phyloP scores from a whole-genome alignment of 2,329 filamentous ascomycete species.

The Bimuria novae-zelandiae region DNA sequence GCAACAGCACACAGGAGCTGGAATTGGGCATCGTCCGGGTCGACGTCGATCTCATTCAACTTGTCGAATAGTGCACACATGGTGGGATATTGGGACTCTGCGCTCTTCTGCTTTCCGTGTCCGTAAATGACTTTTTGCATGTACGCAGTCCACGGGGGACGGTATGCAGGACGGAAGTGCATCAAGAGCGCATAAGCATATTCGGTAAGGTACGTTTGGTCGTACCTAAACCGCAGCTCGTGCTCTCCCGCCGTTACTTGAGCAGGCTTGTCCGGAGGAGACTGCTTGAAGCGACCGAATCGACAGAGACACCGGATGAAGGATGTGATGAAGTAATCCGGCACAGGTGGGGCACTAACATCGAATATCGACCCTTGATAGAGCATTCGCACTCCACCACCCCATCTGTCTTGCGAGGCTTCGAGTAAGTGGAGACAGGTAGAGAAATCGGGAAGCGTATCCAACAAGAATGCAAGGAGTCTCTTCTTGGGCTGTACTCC shows the following conservation, averaged over 20 bases:
- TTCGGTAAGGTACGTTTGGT: conserved; percentile 33
- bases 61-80: conserved; percentile 29
- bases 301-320: conserved; percentile 41
- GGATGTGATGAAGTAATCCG: conserved; percentile 32
- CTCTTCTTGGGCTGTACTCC: conserved; percentile 55
- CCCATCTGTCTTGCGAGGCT: conserved; percentile 19
- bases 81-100: conserved; percentile 26
- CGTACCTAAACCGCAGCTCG: conserved; percentile 18
- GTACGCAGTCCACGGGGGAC: conserved; percentile 37
- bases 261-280: conserved; percentile 6
- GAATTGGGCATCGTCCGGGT: conserved; percentile 39
- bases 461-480: conserved; percentile 62
- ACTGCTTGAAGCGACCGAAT: conserved; percentile 27
- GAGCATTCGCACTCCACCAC: conserved; percentile 28
- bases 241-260: conserved; percentile 23
- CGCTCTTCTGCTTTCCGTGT: neutral
- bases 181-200: conserved; percentile 37
- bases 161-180: conserved; percentile 28
- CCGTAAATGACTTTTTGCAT: conserved; percentile 28
- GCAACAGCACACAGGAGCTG: conserved; percentile 39
- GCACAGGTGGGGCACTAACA: conserved; percentile 15
- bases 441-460: conserved; percentile 35
- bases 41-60: conserved; percentile 37
- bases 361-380: conserved; percentile 23
- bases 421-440: conserved; percentile 26